Conservation (phyloP, 2,329 filamentous ascomycete genomes). For the Sordariomycetes sp. region DNA sequence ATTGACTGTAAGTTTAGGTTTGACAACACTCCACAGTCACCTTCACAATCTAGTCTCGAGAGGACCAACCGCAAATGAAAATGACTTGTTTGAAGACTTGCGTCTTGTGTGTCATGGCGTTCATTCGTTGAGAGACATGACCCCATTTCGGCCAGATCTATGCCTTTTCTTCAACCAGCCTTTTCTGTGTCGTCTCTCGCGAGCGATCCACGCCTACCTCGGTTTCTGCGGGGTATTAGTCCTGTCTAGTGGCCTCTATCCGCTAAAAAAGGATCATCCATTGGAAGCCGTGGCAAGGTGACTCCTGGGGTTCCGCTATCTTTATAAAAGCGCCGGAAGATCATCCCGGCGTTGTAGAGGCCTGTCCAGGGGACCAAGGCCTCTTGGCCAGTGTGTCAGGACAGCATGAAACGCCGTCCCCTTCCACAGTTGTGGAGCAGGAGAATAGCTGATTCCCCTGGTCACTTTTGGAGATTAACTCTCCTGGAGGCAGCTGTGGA, state of each 20-base stretch:
- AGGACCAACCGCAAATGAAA: neutral
- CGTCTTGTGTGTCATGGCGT: neutral
- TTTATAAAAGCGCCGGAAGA: neutral
- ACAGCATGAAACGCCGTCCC: neutral
- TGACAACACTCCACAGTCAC: too few relatives aligned
- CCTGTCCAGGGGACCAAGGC: neutral
- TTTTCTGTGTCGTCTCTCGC: neutral
- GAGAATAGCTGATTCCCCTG: neutral
- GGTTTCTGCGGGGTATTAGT: neutral
- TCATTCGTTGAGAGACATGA: neutral
- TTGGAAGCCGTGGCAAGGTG: neutral
- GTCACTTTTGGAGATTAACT: neutral
- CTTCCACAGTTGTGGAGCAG: neutral
- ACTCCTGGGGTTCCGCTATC: neutral
- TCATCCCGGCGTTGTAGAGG: neutral
- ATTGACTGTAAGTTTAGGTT: neutral
- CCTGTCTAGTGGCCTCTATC: neutral
- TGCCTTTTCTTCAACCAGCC: neutral
- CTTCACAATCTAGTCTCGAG: neutral
- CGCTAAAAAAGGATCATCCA: neutral
- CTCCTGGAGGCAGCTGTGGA: conserved; percentile 3
- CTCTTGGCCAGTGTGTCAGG: neutral
- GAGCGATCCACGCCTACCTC: neutral
- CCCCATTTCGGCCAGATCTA: neutral
- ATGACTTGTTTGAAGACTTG: neutral